Conservation (phyloP, 2,329 filamentous ascomycete species). For the Phaeosphaeria sp. region DNA sequence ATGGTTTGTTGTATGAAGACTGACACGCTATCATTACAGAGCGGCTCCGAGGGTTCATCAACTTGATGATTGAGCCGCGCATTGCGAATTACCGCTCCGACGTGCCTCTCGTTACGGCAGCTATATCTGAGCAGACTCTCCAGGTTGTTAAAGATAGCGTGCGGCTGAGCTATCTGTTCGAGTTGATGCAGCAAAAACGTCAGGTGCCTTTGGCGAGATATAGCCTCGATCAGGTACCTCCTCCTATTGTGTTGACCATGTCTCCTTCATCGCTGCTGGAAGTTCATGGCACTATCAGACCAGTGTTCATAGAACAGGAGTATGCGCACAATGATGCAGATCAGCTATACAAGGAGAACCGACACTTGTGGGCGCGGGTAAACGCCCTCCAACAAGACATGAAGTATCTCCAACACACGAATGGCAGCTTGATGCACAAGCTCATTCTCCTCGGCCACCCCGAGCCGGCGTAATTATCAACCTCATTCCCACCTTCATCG, state of each 20-base stretch:
- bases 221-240: conserved; percentile 5
- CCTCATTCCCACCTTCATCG: not conserved
- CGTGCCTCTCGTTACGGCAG: conserved; percentile 8
- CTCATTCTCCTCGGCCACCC: conserved; percentile 1
- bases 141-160: conserved; percentile 7
- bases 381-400: conserved; percentile 7
- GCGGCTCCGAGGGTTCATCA: conserved; percentile 7
- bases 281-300: not conserved
- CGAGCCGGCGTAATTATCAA: not conserved
- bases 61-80: conserved; percentile 14
- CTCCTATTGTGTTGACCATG: not conserved
- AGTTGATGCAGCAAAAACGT: conserved; percentile 22
- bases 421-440: conserved; percentile 12
- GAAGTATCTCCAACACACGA: conserved; percentile 5
- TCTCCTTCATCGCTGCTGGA: not conserved
- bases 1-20: conserved; percentile 8
- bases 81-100: conserved; percentile 6
- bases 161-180: conserved; percentile 16
- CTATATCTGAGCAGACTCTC: conserved; percentile 9
- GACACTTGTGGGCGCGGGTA: conserved; percentile 7
- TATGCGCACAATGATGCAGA: not conserved
- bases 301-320: not conserved
- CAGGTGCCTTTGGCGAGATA: conserved; percentile 17
- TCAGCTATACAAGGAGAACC: conserved; percentile 11
- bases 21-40: conserved; percentile 11